Base-by-base conservation (phyloP, 176 grass and related monocot species). In the Elaeis guineensis region DNA sequence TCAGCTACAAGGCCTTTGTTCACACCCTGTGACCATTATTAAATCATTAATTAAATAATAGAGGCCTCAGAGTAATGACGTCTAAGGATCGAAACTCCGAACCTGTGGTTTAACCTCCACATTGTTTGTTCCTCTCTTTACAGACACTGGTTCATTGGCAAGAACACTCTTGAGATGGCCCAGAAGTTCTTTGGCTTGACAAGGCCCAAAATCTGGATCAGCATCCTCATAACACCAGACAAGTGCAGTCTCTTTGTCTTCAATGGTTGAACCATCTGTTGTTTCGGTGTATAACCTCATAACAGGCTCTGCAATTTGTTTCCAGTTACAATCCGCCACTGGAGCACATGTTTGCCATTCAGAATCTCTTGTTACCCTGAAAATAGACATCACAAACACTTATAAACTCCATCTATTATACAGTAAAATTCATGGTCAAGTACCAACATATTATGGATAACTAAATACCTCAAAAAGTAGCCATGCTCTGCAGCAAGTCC, bases 91-190 rank as follows among this genome's bases (percentile, higher is more conserved):
- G 1, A 35, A 1, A 7, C 32, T 49, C 18, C 16, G 21, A 62
- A 90, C 91, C 91, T 95, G 91, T 50, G 91, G 91, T 72, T 95
- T 95, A 68, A 95, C 91, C 78, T 95, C 91, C 3, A 95, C 80
- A 69, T 72, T 77, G 68, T 81, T 86, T 50, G 64, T 21, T 4
- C 83, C 86, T 57, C 81, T 85, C 75, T 95, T 90, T 44, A 95
- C 91, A 0, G 86, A 90, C 1, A 95, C 91, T 0, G 91, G 91
- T 65, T 95, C 86, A 16, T 95, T 95, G 0, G 83, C 55, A 5
- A 95, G 83, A 49, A 95, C 91, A 12, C 86, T 87, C 64, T 95
- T 86, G 17, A 95, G 79, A 77, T 95, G 91, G 23, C 81, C 82
- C 23, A 84, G 81, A 58, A 95, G 86, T 54, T 95, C 91, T 65